These are phyloP conservation scores for Cymbopogon citratus DNA, from an alignment of 176 grass and related monocot genomes.

Conservation along the genomic window DNA sequence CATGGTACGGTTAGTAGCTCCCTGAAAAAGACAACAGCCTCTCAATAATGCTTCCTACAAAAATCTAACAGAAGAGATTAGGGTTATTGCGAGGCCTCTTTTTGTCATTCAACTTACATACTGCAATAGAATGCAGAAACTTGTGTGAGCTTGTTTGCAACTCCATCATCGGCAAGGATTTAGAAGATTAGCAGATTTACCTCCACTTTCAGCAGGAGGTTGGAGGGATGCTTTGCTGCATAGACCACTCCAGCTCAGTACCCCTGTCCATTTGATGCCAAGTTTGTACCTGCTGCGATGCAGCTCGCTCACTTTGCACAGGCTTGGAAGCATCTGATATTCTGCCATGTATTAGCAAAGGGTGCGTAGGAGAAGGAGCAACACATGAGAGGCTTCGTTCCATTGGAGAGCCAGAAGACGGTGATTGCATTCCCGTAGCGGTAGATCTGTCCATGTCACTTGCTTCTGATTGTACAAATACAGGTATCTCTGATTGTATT, in stretches of 20 bases:
- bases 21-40: not conserved
- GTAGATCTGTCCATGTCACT: slow-evolving; percentile 29
- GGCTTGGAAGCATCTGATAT: slow-evolving; percentile 17
- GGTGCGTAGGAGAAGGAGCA: slow-evolving; percentile 40
- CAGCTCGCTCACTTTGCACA: not conserved
- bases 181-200: slow-evolving; percentile 2
- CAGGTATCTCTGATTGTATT: slow-evolving; percentile 17
- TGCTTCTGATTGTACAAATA: slow-evolving; percentile 28
- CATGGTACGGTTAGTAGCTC: not conserved
- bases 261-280: slow-evolving; percentile 13
- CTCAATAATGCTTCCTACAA: not conserved
- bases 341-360: slow-evolving; percentile 3
- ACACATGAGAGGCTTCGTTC: slow-evolving; percentile 37
- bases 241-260: not conserved
- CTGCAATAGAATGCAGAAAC: not conserved
- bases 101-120: not conserved
- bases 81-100: not conserved
- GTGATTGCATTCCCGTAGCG: slow-evolving; percentile 24
- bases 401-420: slow-evolving; percentile 24
- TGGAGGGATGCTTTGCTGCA: slow-evolving; percentile 3
- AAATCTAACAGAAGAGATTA: not conserved
- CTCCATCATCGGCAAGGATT: not conserved
- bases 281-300: not conserved
- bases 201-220: slow-evolving; percentile 30
- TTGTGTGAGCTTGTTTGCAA: not conserved